Percentiles rank a stretch among this genome's conserved stretches.
Evolutionary conservation across 129 eudicot genomes (phyloP).

Genomic region (Artemisia annua): DNA sequence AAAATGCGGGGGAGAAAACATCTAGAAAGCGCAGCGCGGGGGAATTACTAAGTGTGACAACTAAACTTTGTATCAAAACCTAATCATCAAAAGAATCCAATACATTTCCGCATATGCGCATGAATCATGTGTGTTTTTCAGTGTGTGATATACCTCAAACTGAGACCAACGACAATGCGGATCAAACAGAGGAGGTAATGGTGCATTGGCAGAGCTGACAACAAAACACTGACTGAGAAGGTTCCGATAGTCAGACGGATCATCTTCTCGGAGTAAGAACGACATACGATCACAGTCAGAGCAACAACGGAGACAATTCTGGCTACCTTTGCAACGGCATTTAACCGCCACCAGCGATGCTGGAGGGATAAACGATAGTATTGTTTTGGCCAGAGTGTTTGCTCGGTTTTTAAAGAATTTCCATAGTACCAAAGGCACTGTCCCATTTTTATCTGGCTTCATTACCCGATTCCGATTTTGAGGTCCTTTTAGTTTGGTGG

Average conservation of each 20-base stretch:
- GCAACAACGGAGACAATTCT: conserved; percentile 54
- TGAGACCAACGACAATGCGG: conserved; percentile 54
- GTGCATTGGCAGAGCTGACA: conserved; percentile 53
- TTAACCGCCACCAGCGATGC: conserved; percentile 27
- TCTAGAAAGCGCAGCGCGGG: no score
- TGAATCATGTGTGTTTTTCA: neutral
- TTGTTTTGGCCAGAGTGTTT: conserved; percentile 51
- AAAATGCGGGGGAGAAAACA: no score
- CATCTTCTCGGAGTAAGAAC: conserved; percentile 46
- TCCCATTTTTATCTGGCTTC: no score
- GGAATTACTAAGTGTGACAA: no score
- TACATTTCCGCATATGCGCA: no score
- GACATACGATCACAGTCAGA: conserved; percentile 42
- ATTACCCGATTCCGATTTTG: no score
- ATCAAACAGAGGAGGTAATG: conserved; percentile 42
- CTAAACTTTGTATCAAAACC: no score
- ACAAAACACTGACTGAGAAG: conserved; percentile 58
- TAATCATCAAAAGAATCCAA: no score
- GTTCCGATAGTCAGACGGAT: conserved; percentile 52
- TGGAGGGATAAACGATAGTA: conserved; percentile 43
- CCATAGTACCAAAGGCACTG: conserved; percentile 37
- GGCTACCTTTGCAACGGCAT: conserved; percentile 47
- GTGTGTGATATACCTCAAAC: conserved; percentile 41
- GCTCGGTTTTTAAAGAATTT: conserved; percentile 50
- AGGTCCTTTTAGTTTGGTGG: no score